phyloP scores from a whole-genome alignment of 2,329 filamentous ascomycete genomes.

The Fusarium stilboides region DNA sequence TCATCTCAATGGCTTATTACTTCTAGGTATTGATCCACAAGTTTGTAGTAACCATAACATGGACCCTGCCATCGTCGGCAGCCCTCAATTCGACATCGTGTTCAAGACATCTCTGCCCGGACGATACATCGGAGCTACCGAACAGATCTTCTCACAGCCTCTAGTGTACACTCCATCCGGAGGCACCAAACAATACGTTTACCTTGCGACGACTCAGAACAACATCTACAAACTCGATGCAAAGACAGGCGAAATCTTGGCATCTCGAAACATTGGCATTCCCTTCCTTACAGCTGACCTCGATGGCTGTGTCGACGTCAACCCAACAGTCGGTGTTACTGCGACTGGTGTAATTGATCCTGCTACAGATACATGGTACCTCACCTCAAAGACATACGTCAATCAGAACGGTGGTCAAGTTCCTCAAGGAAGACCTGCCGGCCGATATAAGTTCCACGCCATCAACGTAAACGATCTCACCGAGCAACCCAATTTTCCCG shows the following conservation, averaged over 20 bases:
- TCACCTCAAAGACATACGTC: conserved; percentile 61
- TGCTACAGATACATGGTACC: conserved; percentile 60
- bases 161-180: conserved; percentile 64
- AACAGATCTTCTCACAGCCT: conserved; percentile 69
- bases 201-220: conserved; percentile 70
- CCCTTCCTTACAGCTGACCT: conserved; percentile 66
- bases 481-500: conserved; percentile 61
- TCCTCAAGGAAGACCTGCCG: conserved; percentile 54
- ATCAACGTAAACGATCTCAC: conserved; percentile 57
- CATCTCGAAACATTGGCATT: conserved; percentile 62
- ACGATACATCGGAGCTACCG: conserved; percentile 63
- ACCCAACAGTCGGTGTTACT: conserved; percentile 63
- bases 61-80: conserved; percentile 71
- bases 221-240: conserved; percentile 71
- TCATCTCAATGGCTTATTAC: accelerated
- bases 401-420: conserved; percentile 51
- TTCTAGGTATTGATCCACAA: background rate
- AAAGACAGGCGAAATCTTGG: conserved; percentile 67
- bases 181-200: conserved; percentile 66
- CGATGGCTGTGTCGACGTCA: conserved; percentile 64
- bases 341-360: conserved; percentile 64
- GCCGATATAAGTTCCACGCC: conserved; percentile 57
- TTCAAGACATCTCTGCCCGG: conserved; percentile 68
- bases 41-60: conserved; percentile 70
- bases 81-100: conserved; percentile 68